Conservation (phyloP, 192 early-diverging fungal species). For the Coemansia aciculifera region DNA sequence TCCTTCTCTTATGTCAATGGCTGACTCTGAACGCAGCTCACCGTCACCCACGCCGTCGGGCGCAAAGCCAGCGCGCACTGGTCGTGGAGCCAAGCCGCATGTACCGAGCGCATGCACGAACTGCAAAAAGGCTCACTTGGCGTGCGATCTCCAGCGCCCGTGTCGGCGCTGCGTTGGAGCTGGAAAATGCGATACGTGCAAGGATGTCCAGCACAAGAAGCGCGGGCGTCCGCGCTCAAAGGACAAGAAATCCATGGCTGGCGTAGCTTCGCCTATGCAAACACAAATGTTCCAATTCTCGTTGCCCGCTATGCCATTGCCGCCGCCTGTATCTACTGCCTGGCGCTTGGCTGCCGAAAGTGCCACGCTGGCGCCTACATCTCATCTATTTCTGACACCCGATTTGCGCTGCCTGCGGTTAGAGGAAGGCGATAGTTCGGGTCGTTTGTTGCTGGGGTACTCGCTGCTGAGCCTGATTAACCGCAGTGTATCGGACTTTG, state of each 20-base stretch:
- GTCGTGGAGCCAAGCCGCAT: slow-evolving; percentile 63
- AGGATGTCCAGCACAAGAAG: slow-evolving; percentile 88
- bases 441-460: slow-evolving; percentile 32
- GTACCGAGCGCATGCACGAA: slow-evolving; percentile 88
- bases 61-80: slow-evolving; percentile 16
- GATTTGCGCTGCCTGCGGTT: slow-evolving; percentile 40
- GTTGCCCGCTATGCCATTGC: slow-evolving; percentile 20
- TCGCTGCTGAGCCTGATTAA: slow-evolving; percentile 50
- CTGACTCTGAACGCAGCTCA: not conserved
- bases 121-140: slow-evolving; percentile 85
- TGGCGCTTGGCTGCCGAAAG: not conserved
- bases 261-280: slow-evolving; percentile 34
- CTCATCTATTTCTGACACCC: slow-evolving; percentile 48
- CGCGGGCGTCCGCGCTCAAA: slow-evolving; percentile 79
- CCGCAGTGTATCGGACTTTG: slow-evolving; percentile 48
- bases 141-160: slow-evolving; percentile 85
- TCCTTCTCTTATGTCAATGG: not conserved
- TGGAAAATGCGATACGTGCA: slow-evolving; percentile 74
- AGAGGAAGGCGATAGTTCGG: slow-evolving; percentile 24
- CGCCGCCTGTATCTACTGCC: not conserved
- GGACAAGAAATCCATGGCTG: slow-evolving; percentile 52
- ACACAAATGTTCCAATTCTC: slow-evolving; percentile 55
- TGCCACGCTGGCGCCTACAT: slow-evolving; percentile 1
- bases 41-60: not conserved
- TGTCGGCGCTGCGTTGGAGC: slow-evolving; percentile 77